Conservation (phyloP, 148 eudicot species). For the Chenopodium formosanum region DNA sequence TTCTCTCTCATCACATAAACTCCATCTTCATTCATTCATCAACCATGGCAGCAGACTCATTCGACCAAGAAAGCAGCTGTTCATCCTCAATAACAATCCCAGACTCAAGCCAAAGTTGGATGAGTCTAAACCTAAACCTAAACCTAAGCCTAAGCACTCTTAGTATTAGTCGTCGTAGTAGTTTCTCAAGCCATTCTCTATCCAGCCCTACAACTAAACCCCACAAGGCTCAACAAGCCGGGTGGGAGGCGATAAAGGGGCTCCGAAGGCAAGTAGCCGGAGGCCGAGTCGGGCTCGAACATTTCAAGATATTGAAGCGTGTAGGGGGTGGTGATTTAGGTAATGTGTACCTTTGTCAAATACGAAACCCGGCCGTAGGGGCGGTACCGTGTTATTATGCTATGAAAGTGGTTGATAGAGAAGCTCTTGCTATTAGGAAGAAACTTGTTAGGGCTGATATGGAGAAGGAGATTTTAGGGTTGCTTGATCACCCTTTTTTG, state of each 20-base stretch:
- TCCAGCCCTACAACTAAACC: slow-evolving; percentile 44
- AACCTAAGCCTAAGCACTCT: slow-evolving; percentile 28
- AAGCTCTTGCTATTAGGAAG: slow-evolving; percentile 60
- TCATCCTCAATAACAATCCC: slow-evolving; percentile 62
- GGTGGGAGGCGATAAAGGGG: slow-evolving; percentile 69
- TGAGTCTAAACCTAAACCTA: slow-evolving; percentile 43
- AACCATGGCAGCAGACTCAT: slow-evolving; percentile 33
- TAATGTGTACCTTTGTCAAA: slow-evolving; percentile 71
- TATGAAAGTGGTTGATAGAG: slow-evolving; percentile 79
- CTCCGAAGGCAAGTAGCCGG: slow-evolving; percentile 39
- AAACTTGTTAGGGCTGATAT: slow-evolving; percentile 65
- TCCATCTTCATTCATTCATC: not conserved
- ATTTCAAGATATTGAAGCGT: slow-evolving; percentile 61
- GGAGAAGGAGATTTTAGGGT: slow-evolving; percentile 68
- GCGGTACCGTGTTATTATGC: slow-evolving; percentile 56
- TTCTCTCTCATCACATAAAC: not conserved
- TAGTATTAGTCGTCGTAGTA: slow-evolving; percentile 58
- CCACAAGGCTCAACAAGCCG: slow-evolving; percentile 76
- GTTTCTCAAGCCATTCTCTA: slow-evolving; percentile 26
- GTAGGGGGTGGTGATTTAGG: slow-evolving; percentile 83
- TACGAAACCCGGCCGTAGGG: slow-evolving; percentile 53
- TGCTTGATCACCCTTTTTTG: slow-evolving; percentile 79
- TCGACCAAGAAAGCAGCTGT: slow-evolving; percentile 69
- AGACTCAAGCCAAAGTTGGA: slow-evolving; percentile 76
- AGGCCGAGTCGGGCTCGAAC: slow-evolving; percentile 58